Conservation (phyloP, 2,329 filamentous ascomycete species). For the Botrytis hyacinthi region DNA sequence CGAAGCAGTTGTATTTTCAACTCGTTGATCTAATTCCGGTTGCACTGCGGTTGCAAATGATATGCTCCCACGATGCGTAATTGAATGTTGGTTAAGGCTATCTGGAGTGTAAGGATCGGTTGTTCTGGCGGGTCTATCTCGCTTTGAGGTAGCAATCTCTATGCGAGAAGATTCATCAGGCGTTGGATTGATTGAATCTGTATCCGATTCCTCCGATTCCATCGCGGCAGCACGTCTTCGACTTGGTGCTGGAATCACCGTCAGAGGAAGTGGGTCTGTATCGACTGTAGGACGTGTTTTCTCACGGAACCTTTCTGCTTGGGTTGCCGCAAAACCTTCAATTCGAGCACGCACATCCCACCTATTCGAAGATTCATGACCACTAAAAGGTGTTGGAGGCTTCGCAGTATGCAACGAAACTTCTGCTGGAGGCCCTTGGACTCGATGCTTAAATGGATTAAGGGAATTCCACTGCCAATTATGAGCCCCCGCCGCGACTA, state of each 20-base stretch:
- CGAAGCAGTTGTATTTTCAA: neutral
- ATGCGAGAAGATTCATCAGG: neutral
- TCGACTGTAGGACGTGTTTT: constrained; percentile 53
- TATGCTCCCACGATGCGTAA: constrained; percentile 35
- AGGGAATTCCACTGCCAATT: constrained; percentile 29
- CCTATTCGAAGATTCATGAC: constrained; percentile 34
- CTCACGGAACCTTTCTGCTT: constrained; percentile 60
- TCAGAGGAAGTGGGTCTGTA: constrained; percentile 56
- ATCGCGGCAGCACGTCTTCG: constrained; percentile 57
- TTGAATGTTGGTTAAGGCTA: constrained; percentile 28
- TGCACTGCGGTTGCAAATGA: constrained; percentile 31
- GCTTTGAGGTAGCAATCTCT: constrained; percentile 14
- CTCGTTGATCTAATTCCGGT: constrained; percentile 24
- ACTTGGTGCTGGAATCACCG: constrained; percentile 60
- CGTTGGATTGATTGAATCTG: neutral
- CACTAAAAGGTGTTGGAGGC: constrained; percentile 22
- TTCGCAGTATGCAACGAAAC: constrained; percentile 35
- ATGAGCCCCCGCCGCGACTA: constrained; percentile 11
- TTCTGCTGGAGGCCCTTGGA: constrained; percentile 36
- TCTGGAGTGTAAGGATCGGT: constrained; percentile 35
- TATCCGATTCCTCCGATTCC: constrained; percentile 50
- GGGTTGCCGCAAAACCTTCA: constrained; percentile 59
- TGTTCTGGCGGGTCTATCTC: constrained; percentile 21
- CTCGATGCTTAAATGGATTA: constrained; percentile 35
- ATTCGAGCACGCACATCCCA: constrained; percentile 59